Percentiles rank a stretch among this genome's conserved stretches.
Evolutionary conservation across 768 basidiomycete genomes (phyloP).

Genomic region (Erythrobasidium yunnanense): DNA sequence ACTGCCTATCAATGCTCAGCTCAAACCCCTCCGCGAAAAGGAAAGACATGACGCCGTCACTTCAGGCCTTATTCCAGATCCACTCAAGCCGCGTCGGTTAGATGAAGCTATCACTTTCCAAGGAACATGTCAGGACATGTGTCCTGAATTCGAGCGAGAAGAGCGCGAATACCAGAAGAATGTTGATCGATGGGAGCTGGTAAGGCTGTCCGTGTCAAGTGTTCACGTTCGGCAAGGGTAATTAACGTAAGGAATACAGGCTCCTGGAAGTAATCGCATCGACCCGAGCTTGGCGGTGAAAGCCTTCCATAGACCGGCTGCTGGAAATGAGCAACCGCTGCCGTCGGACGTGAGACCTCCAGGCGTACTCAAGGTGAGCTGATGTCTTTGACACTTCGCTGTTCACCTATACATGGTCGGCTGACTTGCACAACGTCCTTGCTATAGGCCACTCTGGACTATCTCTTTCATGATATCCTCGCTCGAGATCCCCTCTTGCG

Average conservation of each 20-base stretch:
- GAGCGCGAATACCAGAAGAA: constrained; percentile 80
- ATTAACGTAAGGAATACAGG: constrained; percentile 45
- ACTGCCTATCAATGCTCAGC: constrained; percentile 34
- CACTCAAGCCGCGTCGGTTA: constrained; percentile 61
- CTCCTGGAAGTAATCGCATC: constrained; percentile 67
- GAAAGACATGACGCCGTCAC: constrained; percentile 50
- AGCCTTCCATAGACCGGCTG: constrained; percentile 81
- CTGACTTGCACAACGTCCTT: neutral
- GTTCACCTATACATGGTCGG: too few relatives aligned
- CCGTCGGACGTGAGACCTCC: constrained; percentile 90
- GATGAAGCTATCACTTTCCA: constrained; percentile 86
- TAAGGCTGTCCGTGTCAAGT: constrained; percentile 44
- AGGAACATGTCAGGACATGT: constrained; percentile 88
- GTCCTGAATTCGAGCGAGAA: constrained; percentile 84
- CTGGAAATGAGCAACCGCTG: constrained; percentile 67
- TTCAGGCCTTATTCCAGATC: constrained; percentile 79
- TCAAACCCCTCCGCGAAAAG: constrained; percentile 41
- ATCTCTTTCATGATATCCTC: constrained; percentile 76
- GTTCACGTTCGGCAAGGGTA: neutral
- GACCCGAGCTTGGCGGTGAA: constrained; percentile 83
- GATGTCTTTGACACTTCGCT: too few relatives aligned
- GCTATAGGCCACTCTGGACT: constrained; percentile 68
- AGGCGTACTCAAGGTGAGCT: constrained; percentile 59
- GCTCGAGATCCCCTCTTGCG: constrained; percentile 55
- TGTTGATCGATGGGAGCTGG: constrained; percentile 72